Evolutionary conservation across 768 basidiomycete genomes (phyloP), one percentile per base, ranked within the genome.

Genomic region (Pleurotus ostreatus): DNA sequence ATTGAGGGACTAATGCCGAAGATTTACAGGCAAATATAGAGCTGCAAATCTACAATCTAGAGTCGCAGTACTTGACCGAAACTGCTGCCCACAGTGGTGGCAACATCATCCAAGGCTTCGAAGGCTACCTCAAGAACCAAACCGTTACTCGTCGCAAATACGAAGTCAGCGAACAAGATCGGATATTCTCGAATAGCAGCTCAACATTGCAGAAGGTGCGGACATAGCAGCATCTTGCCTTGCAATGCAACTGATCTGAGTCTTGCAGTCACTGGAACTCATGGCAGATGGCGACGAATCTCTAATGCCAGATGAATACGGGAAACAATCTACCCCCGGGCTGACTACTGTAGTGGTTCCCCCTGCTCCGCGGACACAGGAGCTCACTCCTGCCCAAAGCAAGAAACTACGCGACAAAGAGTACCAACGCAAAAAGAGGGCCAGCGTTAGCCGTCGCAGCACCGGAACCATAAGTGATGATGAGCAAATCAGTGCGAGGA

Each of bases 51-150:
- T 89, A 89, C 71, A 85, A 82, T 59, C 76, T 89, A 23, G 92
- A 94, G 68, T 82, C 81, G 7, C 71, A 78, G 3, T 94, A 93
- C 68, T 74, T 94, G 37, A 81, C 83, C 5, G 92, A 94, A 52
- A 92, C 92, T 0, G 82, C 86, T 1, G 75, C 76, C 0, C 85
- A 88, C 59, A 85, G 83, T 62, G 89, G 91, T 15, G 92, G 92
- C 26, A 93, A 94, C 62, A 92, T 94, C 53, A 87, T 94, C 38
- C 87, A 87, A 62, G 92, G 92, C 3, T 93, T 93, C 60, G 92
- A 93, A 55, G 84, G 86, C 41, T 94, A 92, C 66, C 80, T 93
- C 57, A 94, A 93, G 70, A 86, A 86, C 62, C 87, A 85, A 57
- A 80, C 79, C 0, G 75, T 79, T 7, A 38, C 54, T 5, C 75